Evolutionary conservation across 768 basidiomycete genomes (phyloP).

Genomic region (Coprinopsis sp.): DNA sequence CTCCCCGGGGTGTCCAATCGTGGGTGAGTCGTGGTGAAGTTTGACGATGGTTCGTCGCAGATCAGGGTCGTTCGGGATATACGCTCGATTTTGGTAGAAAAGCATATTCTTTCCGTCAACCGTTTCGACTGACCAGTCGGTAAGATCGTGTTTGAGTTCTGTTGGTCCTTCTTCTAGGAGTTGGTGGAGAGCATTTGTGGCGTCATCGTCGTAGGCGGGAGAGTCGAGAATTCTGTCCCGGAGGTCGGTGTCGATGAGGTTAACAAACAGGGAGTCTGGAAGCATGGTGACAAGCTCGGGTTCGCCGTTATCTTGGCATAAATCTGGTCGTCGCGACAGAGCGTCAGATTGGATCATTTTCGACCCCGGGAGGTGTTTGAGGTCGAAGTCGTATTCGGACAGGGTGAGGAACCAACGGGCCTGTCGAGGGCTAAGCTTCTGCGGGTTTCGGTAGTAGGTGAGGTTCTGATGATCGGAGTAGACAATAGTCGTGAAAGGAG

Average conservation of each 20-base stretch:
- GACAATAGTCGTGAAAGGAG: neutral
- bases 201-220: neutral
- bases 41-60: neutral
- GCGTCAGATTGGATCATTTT: constrained; percentile 15
- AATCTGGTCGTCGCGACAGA: constrained; percentile 16
- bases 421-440: constrained; percentile 21
- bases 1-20: constrained; percentile 5
- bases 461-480: constrained; percentile 3
- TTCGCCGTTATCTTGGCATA: constrained; percentile 12
- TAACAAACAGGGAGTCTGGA: constrained; percentile 12
- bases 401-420: constrained; percentile 23
- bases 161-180: neutral
- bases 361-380: constrained; percentile 24
- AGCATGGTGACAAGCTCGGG: constrained; percentile 12
- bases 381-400: constrained; percentile 20
- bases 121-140: constrained; percentile 8
- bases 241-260: constrained; percentile 7
- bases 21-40: constrained; percentile 3
- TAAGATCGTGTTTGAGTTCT: constrained; percentile 1
- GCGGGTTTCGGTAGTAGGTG: constrained; percentile 16
- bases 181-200: neutral
- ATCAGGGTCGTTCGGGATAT: constrained; percentile 2
- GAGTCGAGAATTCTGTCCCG: neutral
- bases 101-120: constrained; percentile 1
- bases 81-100: neutral